These are phyloP conservation scores for Juglanconis sp. DNA, from an alignment of 2,329 filamentous ascomycete species.

Conservation along the genomic window DNA sequence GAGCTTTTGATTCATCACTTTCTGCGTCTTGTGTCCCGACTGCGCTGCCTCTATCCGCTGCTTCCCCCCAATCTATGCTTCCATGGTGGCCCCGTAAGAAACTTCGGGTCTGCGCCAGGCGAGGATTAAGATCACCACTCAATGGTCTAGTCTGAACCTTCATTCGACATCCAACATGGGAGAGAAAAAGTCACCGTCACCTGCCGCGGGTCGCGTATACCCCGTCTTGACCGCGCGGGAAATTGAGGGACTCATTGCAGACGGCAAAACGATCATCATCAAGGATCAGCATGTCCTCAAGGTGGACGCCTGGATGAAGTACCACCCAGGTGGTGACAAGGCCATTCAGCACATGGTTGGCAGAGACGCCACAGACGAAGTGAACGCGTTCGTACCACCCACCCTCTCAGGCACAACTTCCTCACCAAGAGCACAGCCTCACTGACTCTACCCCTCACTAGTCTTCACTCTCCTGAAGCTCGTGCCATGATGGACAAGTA, in stretches of 20 bases:
- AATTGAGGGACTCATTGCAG: conserved; percentile 79
- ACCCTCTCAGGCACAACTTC: too few species aligned
- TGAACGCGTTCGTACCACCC: conserved; percentile 68
- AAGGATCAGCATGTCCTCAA: conserved; percentile 79
- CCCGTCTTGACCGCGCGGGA: conserved; percentile 46
- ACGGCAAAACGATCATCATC: conserved; percentile 76
- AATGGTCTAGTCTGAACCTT: too few species aligned
- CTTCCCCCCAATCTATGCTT: too few species aligned
- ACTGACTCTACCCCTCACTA: conserved; percentile 32
- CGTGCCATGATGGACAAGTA: conserved; percentile 74
- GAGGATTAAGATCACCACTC: too few species aligned
- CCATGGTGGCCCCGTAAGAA: too few species aligned
- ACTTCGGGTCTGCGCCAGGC: too few species aligned
- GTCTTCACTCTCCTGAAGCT: conserved; percentile 79
- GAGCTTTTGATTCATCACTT: too few species aligned
- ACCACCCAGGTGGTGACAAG: conserved; percentile 89
- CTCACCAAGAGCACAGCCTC: background rate
- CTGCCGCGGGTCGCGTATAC: conserved; percentile 23
- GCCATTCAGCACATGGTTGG: conserved; percentile 92
- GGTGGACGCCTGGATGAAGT: conserved; percentile 82
- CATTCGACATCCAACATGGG: conserved; percentile 1
- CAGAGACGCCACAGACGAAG: conserved; percentile 89
- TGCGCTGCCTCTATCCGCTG: background rate
- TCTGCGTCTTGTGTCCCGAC: background rate
- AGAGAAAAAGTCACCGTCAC: conserved; percentile 9